phyloP scores from a whole-genome alignment of 495 filamentous ascomycete species.

The Bombardia bombarda region DNA sequence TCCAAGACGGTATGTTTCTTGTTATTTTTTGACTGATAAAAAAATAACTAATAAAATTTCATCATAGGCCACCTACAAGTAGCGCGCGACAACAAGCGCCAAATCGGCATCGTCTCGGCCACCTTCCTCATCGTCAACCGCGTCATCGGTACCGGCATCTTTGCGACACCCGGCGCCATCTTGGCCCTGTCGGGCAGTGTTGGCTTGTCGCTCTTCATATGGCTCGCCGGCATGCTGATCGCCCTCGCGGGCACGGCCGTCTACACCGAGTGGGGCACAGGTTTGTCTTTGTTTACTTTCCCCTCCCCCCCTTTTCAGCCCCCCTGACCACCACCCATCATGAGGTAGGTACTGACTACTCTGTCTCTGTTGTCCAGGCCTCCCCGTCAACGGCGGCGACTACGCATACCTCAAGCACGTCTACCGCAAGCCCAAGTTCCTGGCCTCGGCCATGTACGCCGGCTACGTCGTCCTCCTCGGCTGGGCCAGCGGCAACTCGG shows the following conservation, averaged over 20 bases:
- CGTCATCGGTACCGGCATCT: constrained; percentile 74
- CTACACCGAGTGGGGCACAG: constrained; percentile 53
- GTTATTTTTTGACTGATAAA: too few relatives aligned
- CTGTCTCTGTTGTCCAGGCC: too few relatives aligned
- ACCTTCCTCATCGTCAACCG: constrained; percentile 44
- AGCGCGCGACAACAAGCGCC: constrained; percentile 27
- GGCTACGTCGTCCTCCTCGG: constrained; percentile 50
- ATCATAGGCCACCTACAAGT: too few relatives aligned
- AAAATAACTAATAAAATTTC: too few relatives aligned
- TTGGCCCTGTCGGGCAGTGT: constrained; percentile 59
- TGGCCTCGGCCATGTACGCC: constrained; percentile 56
- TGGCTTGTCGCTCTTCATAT: constrained; percentile 57
- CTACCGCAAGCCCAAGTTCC: constrained; percentile 54
- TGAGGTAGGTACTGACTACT: too few relatives aligned
- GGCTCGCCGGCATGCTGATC: constrained; percentile 57
- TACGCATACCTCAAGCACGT: constrained; percentile 64
- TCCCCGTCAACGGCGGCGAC: constrained; percentile 49
- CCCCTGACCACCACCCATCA: too few relatives aligned
- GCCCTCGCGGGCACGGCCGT: constrained; percentile 56
- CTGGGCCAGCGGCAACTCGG: constrained; percentile 51
- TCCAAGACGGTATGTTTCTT: too few relatives aligned
- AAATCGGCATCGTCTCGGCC: constrained; percentile 29
- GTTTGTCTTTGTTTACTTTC: too few relatives aligned
- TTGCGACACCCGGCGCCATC: constrained; percentile 65
- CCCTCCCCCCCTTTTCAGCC: too few relatives aligned